These are phyloP conservation scores for Acer yangbiense DNA, from an alignment of 345 rosid species.

Conservation along the genomic window DNA sequence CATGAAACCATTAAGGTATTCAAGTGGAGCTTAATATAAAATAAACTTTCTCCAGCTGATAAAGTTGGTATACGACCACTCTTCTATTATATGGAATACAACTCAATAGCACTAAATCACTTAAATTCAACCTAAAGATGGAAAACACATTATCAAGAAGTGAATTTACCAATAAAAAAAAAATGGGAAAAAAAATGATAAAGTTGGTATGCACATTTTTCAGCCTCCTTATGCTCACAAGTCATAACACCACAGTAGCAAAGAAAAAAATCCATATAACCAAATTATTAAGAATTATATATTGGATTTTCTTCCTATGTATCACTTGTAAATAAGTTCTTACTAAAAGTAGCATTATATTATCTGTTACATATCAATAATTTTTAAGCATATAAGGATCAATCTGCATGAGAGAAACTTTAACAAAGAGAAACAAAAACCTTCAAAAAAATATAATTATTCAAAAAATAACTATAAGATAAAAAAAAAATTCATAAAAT, in stretches of 20 bases:
- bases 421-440: constrained; percentile 3
- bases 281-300: background rate
- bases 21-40: background rate
- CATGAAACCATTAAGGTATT: background rate
- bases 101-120: background rate
- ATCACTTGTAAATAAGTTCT: background rate
- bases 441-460: background rate
- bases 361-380: background rate
- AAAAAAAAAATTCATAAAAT: constrained; percentile 3
- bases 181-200: background rate
- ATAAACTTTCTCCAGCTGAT: background rate
- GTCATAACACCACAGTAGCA: background rate
- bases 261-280: background rate
- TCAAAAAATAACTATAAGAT: background rate
- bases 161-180: background rate
- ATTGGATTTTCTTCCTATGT: constrained; percentile 3
- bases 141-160: background rate
- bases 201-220: too few species aligned
- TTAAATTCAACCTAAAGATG: background rate
- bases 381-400: background rate
- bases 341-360: background rate
- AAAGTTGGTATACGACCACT: background rate
- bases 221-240: background rate
- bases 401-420: background rate
- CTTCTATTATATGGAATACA: background rate